Evolutionary conservation across 805 yeast species (phyloP), one percentile per base, ranked within the genome.

Genomic region (Tetrapisispora phaffii): DNA sequence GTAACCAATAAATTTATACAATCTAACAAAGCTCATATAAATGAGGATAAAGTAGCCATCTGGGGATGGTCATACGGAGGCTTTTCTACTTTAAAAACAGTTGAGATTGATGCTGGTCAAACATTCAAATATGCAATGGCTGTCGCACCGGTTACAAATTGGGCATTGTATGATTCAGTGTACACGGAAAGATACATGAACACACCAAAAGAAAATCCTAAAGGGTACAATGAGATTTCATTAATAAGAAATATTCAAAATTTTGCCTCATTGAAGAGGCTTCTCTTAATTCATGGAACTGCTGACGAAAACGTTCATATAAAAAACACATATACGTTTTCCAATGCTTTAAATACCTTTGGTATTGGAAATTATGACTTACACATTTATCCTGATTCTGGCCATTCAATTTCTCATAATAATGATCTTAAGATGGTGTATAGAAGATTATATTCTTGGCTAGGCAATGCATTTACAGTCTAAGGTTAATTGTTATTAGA

Each of bases 21-120:
- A 20, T 63, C 62, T 1, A 59, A 70, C 22, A 46, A 60, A 23
- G 47, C 44, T 0, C 73, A 72, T 48, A 70, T 85, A 17, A 82
- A 83, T 56, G 53, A 53, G 3, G 67, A 71, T 1, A 68, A 68
- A 46, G 76, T 82, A 4, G 85, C 87, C 0, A 72, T 84, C 33
- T 85, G 93, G 89, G 95, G 95, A 15, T 85, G 93, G 89, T 81
- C 89, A 0, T 85, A 83, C 61, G 95, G 95, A 45, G 95, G 90
- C 0, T 85, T 80, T 57, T 70, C 81, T 8, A 80, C 90, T 0
- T 63, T 85, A 44, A 85, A 85, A 59, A 82, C 89, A 0, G 58
- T 84, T 29, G 94, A 85, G 59, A 70, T 67, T 40, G 94, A 85
- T 57, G 56, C 60, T 13, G 80, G 85, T 6, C 62, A 74, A 8